Base-by-base conservation (phyloP, 192 early-diverging fungal species). In the Paraglomus occultum region DNA sequence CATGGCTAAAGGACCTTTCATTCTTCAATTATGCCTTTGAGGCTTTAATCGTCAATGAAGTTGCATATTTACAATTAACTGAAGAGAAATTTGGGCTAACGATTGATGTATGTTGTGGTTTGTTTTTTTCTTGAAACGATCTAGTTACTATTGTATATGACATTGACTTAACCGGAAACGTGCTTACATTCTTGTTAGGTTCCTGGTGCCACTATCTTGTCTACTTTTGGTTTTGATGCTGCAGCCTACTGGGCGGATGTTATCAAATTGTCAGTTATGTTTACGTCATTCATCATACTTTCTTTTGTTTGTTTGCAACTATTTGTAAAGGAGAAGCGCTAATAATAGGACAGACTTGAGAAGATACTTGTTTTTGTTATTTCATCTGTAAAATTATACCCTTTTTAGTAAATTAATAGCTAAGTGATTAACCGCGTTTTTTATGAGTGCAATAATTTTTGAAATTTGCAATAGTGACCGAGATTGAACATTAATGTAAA, bases 1-100 rank as follows among this genome's bases (percentile, higher is more conserved):
- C 81, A 12, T 91, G 87, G 87, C 63, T 91, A 6, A 84, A 92
- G 67, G 69, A 85, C 9, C 65, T 92, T 4, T 93, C 92, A 15
- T 93, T 94, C 67, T 97, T 95, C 74, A 95, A 97, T 60, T 85
- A 89, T 74, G 95, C 90, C 7, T 87, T 95, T 55, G 95, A 97
- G 66, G 92, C 95, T 0, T 67, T 97, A 39, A 77, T 94, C 23
- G 93, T 94, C 42, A 97, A 95, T 73, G 95, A 97, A 76, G 82
- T 97, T 14, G 83, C 89, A 1, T 85, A 91, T 48, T 77, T 94
- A 44, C 88, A 88, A 57, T 74, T 95, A 8, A 82, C 87, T 44
- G 92, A 95, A 53, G 87, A 90, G 31, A 85, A 88, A 48, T 92
- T 87, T 81, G 92, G 92, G 8, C 77, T 95, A 18, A 83, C 90